Conservation (phyloP, 2,329 filamentous ascomycete genomes). For the Phaeosphaeriaceae sp. region DNA sequence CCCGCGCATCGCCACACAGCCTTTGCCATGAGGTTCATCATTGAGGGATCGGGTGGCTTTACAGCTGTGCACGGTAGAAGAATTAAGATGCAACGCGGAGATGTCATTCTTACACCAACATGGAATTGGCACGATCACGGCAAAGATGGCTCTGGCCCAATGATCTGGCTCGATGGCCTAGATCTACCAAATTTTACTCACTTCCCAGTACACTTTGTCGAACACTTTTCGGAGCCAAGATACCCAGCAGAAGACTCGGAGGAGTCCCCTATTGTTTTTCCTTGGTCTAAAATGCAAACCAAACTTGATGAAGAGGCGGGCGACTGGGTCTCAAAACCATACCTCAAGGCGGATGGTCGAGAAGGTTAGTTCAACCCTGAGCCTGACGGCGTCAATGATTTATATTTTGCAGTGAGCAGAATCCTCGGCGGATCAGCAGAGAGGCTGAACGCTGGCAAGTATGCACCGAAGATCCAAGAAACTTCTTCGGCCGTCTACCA, state of each 20-base stretch:
- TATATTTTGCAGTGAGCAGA: neutral
- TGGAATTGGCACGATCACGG: constrained; percentile 67
- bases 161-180: constrained; percentile 66
- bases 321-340: neutral
- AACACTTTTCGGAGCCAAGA: constrained; percentile 56
- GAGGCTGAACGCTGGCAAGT: neutral
- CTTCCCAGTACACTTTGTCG: constrained; percentile 62
- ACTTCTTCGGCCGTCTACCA: neutral
- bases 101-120: constrained; percentile 64
- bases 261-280: neutral
- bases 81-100: constrained; percentile 60
- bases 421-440: neutral
- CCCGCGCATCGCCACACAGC: constrained; percentile 64
- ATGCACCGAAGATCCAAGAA: neutral
- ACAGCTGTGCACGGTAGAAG: constrained; percentile 64
- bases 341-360: neutral
- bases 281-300: neutral
- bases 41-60: constrained; percentile 63
- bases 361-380: neutral
- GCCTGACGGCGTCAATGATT: neutral
- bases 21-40: constrained; percentile 65
- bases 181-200: constrained; percentile 61
- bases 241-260: constrained; percentile 49
- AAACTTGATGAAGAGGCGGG: neutral
- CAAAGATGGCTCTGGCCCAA: constrained; percentile 61